Base-by-base conservation (phyloP, 352 stramenopile species). In the Phytophthora rubi region DNA sequence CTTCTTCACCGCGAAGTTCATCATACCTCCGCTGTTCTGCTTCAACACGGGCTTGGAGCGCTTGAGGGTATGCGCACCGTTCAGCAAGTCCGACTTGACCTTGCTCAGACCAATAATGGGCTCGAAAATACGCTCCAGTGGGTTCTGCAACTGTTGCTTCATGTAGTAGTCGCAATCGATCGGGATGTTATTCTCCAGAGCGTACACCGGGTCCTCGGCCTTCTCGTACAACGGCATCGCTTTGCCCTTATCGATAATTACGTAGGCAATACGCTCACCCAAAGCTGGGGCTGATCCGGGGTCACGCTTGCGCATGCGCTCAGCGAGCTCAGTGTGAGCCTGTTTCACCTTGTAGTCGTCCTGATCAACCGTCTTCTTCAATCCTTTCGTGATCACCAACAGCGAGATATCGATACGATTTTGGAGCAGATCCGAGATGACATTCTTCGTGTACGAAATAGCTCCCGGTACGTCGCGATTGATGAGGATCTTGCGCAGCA, bases 361-460 rank as follows among this genome's bases (percentile, higher is more conserved):
- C 64, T 98, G 97, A 75, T 99, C 96, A 12, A 98, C 96, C n/a
- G 92, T 97, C 79, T 99, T 99, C 68, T 98, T 99, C 16, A 99
- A 81, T 44, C 96, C 97, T 75, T 99, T 99, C 2, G 98, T 99
- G 77, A 99, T 99, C 33, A 99, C 98, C 33, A 99, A 81, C 44
- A 99, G 83, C n/a, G 95, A 99, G 58, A 99, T 99, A 80, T 99
- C 98, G 74, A 99, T 97, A 62, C 99, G 99, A 80, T 99, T 99
- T 82, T 99, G 97, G n/a, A 99, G 77, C 23, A 99, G 79, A 77
- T 99, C 96, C 8, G 94, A 90, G 69, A 99, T 99, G 59, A 98
- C 93, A 23, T 86, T 90, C 74, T 99, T 99, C 33, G 98, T 98
- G 80, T 99, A 99, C 53, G 88, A 73, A 60, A 99, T 99, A 4